Base-by-base conservation (phyloP, 108 stramenopile species). In the Nitzschia sp. region DNA sequence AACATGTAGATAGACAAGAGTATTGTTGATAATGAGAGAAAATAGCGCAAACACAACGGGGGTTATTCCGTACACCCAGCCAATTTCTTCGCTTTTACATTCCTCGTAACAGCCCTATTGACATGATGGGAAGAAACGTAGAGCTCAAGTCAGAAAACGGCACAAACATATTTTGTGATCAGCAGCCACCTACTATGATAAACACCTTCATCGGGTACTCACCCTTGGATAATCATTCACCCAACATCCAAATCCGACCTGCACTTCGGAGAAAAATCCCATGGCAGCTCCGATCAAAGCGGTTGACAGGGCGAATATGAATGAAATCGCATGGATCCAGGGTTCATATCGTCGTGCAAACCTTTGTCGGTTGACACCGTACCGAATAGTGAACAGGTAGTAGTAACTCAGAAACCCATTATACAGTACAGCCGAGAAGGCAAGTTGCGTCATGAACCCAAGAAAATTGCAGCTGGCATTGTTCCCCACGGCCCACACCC, bases 401-500 rank as follows among this genome's bases (percentile, higher is more conserved):
- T 69, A 79, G 23, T 60, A 68, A 23, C 51, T 34, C 15, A 80
- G 60, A 15, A 63, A 61, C 0, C 62, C 61, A 30, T 74, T 75
- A 74, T 80, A 80, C 0, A 70, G 56, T 3, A 62, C 30, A 32
- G 36, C 49, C 1, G 79, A 36, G 51, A 74, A 36, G n/a, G 55
- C 29, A 28, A 74, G 24, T 18, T 80, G 68, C 8, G 51, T 49
- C 18, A 80, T 56, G 23, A 80, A 62, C 0, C 73, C 79, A 29
- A 54, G 17, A 18, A 57, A 24, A 21, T 62, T 46, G 59, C 79
- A 80, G 11, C 73, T 64, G 2, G 63, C 70, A 1, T 70, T 18
- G 0, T 19, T 71, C 4, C 79, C 79, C n/a, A 58, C 24, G 0
- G 79, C 74, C 68, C 67, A 66, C 1, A 69, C 38, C 1, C 66